Conservation (phyloP, 2,329 filamentous ascomycete genomes). For the Colletotrichum phormii region DNA sequence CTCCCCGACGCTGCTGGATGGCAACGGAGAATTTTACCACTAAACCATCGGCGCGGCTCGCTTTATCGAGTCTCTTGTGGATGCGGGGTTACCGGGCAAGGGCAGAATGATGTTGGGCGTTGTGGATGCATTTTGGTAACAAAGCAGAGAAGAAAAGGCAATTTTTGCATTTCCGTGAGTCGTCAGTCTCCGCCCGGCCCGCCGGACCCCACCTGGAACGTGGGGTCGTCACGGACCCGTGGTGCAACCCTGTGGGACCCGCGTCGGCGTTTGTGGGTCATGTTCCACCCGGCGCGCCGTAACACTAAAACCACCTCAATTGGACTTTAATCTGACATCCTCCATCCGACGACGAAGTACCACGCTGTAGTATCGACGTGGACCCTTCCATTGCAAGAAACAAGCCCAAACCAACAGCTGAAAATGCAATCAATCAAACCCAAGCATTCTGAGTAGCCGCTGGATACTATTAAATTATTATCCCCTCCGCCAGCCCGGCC, state of each 20-base stretch:
- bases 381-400: too few species aligned
- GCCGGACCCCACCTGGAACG: too few species aligned
- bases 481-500: neutral
- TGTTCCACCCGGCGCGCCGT: neutral
- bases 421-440: neutral
- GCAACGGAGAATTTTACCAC: constrained; percentile 20
- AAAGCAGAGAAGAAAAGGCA: too few species aligned
- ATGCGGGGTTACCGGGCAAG: neutral
- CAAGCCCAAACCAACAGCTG: neutral
- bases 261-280: neutral
- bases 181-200: neutral
- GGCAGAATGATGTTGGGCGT: neutral
- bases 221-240: too few species aligned
- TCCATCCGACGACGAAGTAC: neutral
- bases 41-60: constrained; percentile 6
- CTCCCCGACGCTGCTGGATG: constrained; percentile 11
- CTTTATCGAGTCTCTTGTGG: neutral
- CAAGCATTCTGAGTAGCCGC: neutral
- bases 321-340: constrained; percentile 7
- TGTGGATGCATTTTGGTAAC: too few species aligned
- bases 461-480: neutral
- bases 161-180: neutral
- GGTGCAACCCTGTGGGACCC: too few species aligned
- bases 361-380: neutral
- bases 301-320: neutral